A percentile compares a stretch with the other conserved stretches of the same genome.
These are phyloP conservation scores for Torulaspora pretoriensis DNA, from an alignment of 1,139 yeast species.

Conservation along the genomic window DNA sequence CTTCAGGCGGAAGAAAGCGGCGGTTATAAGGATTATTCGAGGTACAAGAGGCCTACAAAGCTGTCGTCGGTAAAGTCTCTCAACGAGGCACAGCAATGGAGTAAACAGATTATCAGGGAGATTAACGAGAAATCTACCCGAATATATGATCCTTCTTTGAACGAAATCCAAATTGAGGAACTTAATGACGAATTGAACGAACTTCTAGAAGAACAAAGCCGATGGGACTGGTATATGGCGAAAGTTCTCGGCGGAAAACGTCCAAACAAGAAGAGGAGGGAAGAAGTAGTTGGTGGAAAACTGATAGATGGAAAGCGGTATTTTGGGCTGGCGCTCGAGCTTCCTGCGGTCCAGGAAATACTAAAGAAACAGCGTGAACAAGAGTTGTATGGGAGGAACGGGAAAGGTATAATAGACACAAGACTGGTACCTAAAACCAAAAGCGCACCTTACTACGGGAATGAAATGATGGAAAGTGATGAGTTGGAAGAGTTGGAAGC, in stretches of 20 bases:
- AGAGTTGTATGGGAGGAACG: conserved; percentile 21
- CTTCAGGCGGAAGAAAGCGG: conserved; percentile 58
- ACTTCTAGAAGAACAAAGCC: conserved; percentile 58
- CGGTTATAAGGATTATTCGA: conserved; percentile 51
- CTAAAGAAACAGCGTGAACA: conserved; percentile 39
- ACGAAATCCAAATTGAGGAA: conserved; percentile 63
- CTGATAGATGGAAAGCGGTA: conserved; percentile 52
- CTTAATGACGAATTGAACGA: conserved; percentile 72
- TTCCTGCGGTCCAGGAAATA: conserved; percentile 66
- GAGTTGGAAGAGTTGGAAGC: conserved; percentile 5
- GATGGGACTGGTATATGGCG: conserved; percentile 76
- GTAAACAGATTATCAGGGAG: conserved; percentile 61
- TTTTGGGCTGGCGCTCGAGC: conserved; percentile 78
- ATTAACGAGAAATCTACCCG: conserved; percentile 57
- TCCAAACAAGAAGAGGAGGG: conserved; percentile 16
- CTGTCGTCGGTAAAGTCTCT: conserved; percentile 52
- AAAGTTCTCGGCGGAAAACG: conserved; percentile 59
- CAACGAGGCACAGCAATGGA: conserved; percentile 73
- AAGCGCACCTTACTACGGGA: conserved; percentile 10
- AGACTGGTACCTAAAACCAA: conserved; percentile 12
- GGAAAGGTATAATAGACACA: conserved; percentile 15
- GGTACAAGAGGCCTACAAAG: conserved; percentile 57
- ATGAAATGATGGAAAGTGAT: background rate
- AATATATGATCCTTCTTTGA: conserved; percentile 59
- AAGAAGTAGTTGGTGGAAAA: conserved; percentile 27